Base-by-base conservation (phyloP, 768 basidiomycete species). In the Steccherinum ochraceum region DNA sequence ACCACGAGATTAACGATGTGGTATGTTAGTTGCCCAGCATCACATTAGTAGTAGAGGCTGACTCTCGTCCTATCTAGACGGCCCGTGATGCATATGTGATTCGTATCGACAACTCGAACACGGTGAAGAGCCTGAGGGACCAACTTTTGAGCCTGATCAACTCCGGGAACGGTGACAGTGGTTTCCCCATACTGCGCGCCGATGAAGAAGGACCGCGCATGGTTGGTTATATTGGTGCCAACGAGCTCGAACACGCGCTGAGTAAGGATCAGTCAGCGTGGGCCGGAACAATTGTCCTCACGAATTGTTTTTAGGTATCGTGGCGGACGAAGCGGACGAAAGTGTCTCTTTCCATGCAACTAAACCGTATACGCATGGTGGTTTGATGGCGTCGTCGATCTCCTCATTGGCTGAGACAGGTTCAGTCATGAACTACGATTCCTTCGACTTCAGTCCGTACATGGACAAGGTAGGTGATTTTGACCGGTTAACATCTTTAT, bases 221-320 rank as follows among this genome's bases (percentile, higher is more conserved):
- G 74, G 76, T 90, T 30, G 96, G 93, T 5, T 94, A 94, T 64
- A 86, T 98, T 52, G 92, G 93, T 0, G 80, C 83, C 24, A 94
- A 86, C 59, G 96, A 99, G 67, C 78, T 99, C 12, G 93, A 96
- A 61, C 93, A 98, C 66, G 93, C 91, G 4, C 70, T 99, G 3
- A 79, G 89, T 92, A 65, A 49, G 83, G 74, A 10, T 16, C 24
- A n/a, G 18, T 41, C 18, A 26, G 26, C 20, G 18, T 25, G 24
- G 35, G 35, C 24, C 30, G 16, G 7, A n/a, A 30, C 12, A 11
- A n/a, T 12, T 41, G 23, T 4, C 1, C 5, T 20, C 19, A n/a
- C 12, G 12, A 21, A 42, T 46, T 11, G 5, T 52, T 16, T 25
- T n/a, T 57, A 91, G 88, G 77, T 51, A 76, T 89, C 39, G 81